Evolutionary conservation across 345 rosid species (phyloP), one percentile per base, ranked within the genome.

Genomic region (Eucalyptus marginata): DNA sequence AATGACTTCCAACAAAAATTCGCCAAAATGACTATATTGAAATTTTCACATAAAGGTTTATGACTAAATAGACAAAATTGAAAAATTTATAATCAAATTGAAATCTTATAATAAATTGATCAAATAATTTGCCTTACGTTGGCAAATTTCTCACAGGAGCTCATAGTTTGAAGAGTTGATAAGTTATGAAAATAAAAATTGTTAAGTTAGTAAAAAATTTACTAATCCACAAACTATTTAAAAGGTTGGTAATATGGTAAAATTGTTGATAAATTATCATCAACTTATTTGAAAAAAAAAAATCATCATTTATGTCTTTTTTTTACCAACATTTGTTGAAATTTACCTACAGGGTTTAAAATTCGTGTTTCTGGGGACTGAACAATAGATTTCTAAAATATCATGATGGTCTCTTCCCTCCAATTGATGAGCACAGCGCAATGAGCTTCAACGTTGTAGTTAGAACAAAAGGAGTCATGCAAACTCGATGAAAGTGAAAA

Each of bases 1-100:
- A 17, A 18, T 5, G 24, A 17, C 22, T 33, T 68, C 22, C 1
- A 15, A 68, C 4, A 10, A 71, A 36, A 71, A 71, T 36, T 36
- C 0, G 1, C 2, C 4, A 76, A 0, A 76, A 36, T 2, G 8
- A 76, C 14, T 76, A 36, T 6, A 40, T 36, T 10, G 29, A 2
- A 76, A 76, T 36, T 20, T 36, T 36, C 6, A 18, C 3, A 13
- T 13, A 76, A 76, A 76, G 8, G 15, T 76, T 71, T 71, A 36
- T 5, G 7, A 18, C 7, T 71, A 33, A 33, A 36, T 33, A 36
- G 8, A 24, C 0, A 36, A 71, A 71, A 71, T 6, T 64, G 2
- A 13, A 64, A 36, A 36, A 10, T 36, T 40, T 36, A 40, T 7
- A 5, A 40, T 7, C 1, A 0, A 76, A 20, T 76, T 40, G 27